Conservation (phyloP, 768 basidiomycete genomes). For the Holtermannia corniformis region DNA sequence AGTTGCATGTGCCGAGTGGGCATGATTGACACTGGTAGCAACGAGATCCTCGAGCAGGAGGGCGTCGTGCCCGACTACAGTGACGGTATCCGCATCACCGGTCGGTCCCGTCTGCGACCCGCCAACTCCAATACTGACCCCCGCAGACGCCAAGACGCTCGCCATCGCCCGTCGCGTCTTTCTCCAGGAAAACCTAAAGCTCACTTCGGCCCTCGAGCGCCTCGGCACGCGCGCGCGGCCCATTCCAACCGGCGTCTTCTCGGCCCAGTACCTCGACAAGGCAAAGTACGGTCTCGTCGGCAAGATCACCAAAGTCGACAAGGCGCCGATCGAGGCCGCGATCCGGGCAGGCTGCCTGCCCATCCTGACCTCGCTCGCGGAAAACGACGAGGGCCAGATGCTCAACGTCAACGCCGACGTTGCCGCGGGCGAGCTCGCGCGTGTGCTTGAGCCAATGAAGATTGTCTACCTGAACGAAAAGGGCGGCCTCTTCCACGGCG, state of each 20-base stretch:
- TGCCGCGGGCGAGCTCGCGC: conserved; percentile 93
- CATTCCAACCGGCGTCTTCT: conserved; percentile 95
- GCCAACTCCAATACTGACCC: background rate
- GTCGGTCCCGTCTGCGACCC: conserved; percentile 44
- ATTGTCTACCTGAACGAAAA: conserved; percentile 98
- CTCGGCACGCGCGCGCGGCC: conserved; percentile 95
- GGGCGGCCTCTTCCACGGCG: conserved; percentile 94
- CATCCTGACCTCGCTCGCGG: conserved; percentile 88
- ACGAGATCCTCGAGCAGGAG: conserved; percentile 82
- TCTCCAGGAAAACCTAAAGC: conserved; percentile 91
- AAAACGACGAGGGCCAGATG: conserved; percentile 93
- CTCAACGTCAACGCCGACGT: conserved; percentile 98
- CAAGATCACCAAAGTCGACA: conserved; percentile 88
- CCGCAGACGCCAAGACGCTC: conserved; percentile 82
- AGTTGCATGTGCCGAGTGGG: conserved; percentile 5
- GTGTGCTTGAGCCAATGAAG: conserved; percentile 96
- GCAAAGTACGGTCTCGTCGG: conserved; percentile 93
- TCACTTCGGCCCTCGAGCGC: conserved; percentile 83
- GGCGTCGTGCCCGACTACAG: conserved; percentile 94
- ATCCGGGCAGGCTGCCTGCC: conserved; percentile 94
- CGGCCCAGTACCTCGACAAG: conserved; percentile 90
- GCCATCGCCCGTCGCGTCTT: conserved; percentile 91
- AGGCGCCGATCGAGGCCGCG: conserved; percentile 89
- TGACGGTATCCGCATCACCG: conserved; percentile 93
- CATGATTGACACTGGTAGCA: conserved; percentile 42